Evolutionary conservation across 768 basidiomycete genomes (phyloP).

Genomic region (Hericium rajendrae): DNA sequence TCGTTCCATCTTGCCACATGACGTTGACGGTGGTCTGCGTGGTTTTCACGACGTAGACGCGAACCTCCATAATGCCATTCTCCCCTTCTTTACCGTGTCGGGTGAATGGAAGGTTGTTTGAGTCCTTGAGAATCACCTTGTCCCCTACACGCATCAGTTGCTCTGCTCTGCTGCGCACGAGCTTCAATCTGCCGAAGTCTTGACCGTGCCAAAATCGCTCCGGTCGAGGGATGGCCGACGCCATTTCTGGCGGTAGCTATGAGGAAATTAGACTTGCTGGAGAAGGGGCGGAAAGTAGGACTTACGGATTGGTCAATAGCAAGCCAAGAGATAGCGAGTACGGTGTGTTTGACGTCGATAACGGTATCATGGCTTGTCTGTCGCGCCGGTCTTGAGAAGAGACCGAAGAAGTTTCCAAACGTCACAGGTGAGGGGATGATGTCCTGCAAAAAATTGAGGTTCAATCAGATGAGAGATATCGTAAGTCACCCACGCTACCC

Average conservation of each 20-base stretch:
- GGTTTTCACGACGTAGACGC: conserved; percentile 55
- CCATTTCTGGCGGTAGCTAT: conserved; percentile 52
- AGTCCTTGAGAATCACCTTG: conserved; percentile 51
- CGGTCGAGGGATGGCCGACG: conserved; percentile 54
- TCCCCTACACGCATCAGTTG: conserved; percentile 65
- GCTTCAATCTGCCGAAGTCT: conserved; percentile 52
- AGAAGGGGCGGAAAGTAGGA: not conserved
- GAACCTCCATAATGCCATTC: conserved; percentile 39
- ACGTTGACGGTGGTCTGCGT: conserved; percentile 62
- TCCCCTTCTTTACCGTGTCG: conserved; percentile 48
- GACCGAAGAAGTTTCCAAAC: conserved; percentile 36
- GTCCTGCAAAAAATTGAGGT: conserved; percentile 34
- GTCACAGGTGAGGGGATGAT: conserved; percentile 49
- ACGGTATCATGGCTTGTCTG: conserved; percentile 49
- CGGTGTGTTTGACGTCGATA: conserved; percentile 62
- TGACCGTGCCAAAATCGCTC: conserved; percentile 64
- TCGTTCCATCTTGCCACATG: conserved; percentile 82
- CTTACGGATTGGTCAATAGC: conserved; percentile 80
- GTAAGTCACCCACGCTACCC: conserved; percentile 45
- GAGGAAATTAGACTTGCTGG: conserved; percentile 2
- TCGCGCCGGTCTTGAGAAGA: conserved; percentile 34
- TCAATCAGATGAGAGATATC: not conserved
- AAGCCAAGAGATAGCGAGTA: conserved; percentile 77
- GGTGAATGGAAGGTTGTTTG: conserved; percentile 40
- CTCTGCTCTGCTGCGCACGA: conserved; percentile 52